phyloP scores from a whole-genome alignment of 2,329 filamentous ascomycete genomes.

The Chrysoporthe cubensis region DNA sequence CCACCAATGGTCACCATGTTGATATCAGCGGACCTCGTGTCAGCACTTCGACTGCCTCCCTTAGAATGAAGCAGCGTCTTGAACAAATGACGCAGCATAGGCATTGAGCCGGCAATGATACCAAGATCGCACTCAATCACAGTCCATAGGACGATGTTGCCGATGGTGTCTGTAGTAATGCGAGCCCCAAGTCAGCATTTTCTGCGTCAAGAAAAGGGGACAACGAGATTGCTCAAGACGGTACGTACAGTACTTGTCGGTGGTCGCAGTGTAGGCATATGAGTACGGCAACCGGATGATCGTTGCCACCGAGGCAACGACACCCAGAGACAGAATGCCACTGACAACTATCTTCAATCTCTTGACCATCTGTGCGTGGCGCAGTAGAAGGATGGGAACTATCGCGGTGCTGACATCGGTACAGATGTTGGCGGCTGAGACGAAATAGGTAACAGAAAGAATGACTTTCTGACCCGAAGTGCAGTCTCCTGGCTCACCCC shows the following conservation, averaged over 20 bases:
- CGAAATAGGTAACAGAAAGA: constrained; percentile 27
- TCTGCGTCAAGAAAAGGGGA: not conserved
- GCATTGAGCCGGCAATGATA: constrained; percentile 26
- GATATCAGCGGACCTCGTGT: not conserved
- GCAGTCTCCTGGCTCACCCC: constrained; percentile 28
- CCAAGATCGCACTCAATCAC: constrained; percentile 25
- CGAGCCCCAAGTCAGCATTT: not conserved
- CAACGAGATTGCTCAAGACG: not conserved
- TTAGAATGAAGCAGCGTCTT: not conserved
- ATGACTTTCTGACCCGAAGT: constrained; percentile 27
- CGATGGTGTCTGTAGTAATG: constrained; percentile 16
- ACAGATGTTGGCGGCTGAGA: constrained; percentile 30
- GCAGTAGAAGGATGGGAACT: constrained; percentile 27
- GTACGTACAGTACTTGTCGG: constrained; percentile 16
- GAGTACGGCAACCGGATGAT: constrained; percentile 26
- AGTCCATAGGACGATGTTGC: constrained; percentile 28
- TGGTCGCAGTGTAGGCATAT: constrained; percentile 19
- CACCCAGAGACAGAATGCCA: constrained; percentile 28
- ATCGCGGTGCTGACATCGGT: constrained; percentile 26
- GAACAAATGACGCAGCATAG: constrained; percentile 18
- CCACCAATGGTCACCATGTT: not conserved
- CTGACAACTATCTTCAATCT: constrained; percentile 23
- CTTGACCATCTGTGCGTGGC: constrained; percentile 24
- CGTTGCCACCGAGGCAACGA: constrained; percentile 28
- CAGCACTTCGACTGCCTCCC: not conserved